These are phyloP conservation scores for Colletotrichum spaethianum DNA, from an alignment of 2,329 filamentous ascomycete genomes.

Conservation along the genomic window DNA sequence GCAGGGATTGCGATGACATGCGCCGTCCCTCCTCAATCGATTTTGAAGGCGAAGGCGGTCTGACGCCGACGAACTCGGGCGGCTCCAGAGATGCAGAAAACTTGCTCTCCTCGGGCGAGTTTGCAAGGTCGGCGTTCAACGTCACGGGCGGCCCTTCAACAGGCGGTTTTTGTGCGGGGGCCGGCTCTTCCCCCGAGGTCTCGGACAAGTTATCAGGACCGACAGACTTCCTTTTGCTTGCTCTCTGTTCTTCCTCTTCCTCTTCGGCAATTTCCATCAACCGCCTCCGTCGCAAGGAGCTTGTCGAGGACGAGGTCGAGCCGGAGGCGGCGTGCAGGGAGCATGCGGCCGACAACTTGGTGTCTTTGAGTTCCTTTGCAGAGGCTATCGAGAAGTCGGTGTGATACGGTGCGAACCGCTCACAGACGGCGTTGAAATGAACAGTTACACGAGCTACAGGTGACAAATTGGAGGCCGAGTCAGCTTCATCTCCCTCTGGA, in stretches of 20 bases:
- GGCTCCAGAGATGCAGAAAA: constrained; percentile 66
- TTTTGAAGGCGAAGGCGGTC: constrained; percentile 61
- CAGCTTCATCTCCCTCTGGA: constrained; percentile 35
- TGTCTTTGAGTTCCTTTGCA: constrained; percentile 87
- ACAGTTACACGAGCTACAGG: constrained; percentile 83
- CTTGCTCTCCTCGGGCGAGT: constrained; percentile 63
- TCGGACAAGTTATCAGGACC: constrained; percentile 57
- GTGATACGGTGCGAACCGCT: constrained; percentile 87
- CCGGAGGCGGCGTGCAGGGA: constrained; percentile 90
- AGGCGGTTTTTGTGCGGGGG: constrained; percentile 49
- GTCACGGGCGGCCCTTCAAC: constrained; percentile 57
- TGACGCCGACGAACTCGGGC: constrained; percentile 65
- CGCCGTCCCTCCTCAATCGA: constrained; percentile 61
- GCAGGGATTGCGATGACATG: constrained; percentile 66
- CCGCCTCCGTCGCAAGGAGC: constrained; percentile 81
- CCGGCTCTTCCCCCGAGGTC: constrained; percentile 44
- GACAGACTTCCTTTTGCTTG: constrained; percentile 71
- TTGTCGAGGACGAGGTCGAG: constrained; percentile 87
- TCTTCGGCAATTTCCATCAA: constrained; percentile 96
- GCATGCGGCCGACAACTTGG: constrained; percentile 88
- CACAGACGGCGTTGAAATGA: constrained; percentile 77
- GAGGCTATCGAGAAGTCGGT: constrained; percentile 83
- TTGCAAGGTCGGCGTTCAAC: constrained; percentile 67
- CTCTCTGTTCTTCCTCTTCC: constrained; percentile 80
- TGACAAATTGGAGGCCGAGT: constrained; percentile 30